These are phyloP conservation scores for Microstegium vimineum DNA, from an alignment of 176 grass and related monocot species.

Conservation along the genomic window DNA sequence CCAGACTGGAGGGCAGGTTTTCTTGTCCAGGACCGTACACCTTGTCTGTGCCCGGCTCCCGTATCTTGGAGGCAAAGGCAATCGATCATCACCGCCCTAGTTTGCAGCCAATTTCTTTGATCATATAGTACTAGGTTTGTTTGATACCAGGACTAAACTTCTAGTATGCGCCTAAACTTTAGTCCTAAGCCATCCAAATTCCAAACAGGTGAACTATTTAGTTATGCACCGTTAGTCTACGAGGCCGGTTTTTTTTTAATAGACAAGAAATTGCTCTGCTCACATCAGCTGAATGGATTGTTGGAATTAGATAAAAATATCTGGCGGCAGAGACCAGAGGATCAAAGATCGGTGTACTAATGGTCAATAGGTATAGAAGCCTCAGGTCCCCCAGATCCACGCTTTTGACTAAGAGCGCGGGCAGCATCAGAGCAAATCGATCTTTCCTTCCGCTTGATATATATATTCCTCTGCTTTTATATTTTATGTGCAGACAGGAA, in stretches of 20 bases:
- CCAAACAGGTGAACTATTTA: background rate
- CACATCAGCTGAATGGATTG: background rate
- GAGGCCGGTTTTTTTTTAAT: background rate
- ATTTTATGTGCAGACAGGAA: background rate
- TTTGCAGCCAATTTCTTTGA: background rate
- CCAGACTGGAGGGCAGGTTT: background rate
- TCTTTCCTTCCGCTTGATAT: conserved; percentile 18
- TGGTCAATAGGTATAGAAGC: conserved; percentile 9
- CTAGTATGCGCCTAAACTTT: background rate
- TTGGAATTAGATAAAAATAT: no score
- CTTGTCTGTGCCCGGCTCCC: background rate
- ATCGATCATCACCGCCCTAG: background rate
- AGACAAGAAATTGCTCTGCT: background rate
- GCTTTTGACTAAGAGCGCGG: conserved; percentile 36
- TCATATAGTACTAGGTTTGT: background rate
- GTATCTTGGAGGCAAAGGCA: background rate
- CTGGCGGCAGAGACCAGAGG: background rate
- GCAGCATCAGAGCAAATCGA: conserved; percentile 34
- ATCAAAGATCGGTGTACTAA: background rate
- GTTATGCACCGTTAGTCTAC: background rate
- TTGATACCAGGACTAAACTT: background rate
- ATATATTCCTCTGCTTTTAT: conserved; percentile 24
- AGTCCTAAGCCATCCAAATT: background rate
- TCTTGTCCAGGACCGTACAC: background rate
- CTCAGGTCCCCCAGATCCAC: background rate